Evolutionary conservation across 306 rosid species (phyloP).

Genomic region (Gillenia trifoliata): DNA sequence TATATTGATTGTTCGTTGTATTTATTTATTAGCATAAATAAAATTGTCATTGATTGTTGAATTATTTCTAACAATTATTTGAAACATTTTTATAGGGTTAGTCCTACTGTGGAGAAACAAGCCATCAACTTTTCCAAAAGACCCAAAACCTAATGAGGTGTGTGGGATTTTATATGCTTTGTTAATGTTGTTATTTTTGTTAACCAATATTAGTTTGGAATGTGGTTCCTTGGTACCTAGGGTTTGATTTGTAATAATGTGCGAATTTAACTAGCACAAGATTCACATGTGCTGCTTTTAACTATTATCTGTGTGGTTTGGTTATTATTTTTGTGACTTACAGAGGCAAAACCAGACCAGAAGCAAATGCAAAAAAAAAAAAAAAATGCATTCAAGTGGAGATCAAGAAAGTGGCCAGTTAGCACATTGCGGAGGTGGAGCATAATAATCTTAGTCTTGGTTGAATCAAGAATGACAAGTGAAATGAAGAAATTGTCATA

Average conservation of each 20-base stretch:
- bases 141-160: background rate
- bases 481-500: background rate
- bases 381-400: background rate
- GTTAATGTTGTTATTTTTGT: background rate
- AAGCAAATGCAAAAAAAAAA: background rate
- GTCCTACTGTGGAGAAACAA: constrained; percentile 13
- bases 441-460: background rate
- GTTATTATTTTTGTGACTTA: background rate
- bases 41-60: too few relatives aligned
- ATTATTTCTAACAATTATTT: too few relatives aligned
- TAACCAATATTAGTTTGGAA: background rate
- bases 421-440: background rate
- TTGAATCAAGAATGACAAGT: too few relatives aligned
- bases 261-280: background rate
- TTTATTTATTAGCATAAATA: too few relatives aligned
- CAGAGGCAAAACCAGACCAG: background rate
- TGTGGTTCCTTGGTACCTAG: background rate
- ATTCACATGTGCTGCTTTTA: too few relatives aligned
- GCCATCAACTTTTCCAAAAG: constrained; percentile 6
- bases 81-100: background rate
- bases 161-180: background rate
- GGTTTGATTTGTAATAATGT: background rate
- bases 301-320: background rate
- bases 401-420: too few relatives aligned
- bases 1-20: too few relatives aligned